Percentiles rank a stretch among this genome's conserved stretches.
Conservation (phyloP, 1,284 basidiomycete genomes). For the Schizophyllum amplum region DNA sequence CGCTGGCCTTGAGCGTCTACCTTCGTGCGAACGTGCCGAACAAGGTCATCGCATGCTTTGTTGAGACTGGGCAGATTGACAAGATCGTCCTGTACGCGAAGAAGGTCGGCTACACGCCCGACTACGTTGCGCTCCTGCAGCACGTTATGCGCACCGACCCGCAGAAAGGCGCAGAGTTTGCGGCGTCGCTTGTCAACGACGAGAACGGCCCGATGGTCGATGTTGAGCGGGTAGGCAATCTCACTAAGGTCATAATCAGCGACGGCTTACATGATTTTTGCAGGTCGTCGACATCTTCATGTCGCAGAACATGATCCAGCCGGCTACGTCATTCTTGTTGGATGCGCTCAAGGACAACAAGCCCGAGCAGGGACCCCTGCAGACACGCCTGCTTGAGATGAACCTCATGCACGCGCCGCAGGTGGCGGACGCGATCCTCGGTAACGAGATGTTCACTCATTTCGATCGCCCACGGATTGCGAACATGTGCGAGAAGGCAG, state of each 20-base stretch:
- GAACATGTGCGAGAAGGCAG: constrained; percentile 98
- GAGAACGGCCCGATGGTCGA: constrained; percentile 92
- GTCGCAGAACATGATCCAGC: constrained; percentile 99
- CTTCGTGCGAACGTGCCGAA: constrained; percentile 97
- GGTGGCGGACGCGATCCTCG: constrained; percentile 97
- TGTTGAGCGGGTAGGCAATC: constrained; percentile 69
- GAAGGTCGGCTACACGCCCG: constrained; percentile 93
- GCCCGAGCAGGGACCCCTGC: constrained; percentile 93
- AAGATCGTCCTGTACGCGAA: constrained; percentile 98
- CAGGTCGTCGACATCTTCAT: constrained; percentile 98
- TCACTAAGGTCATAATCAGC: background rate
- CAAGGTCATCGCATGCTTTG: constrained; percentile 99
- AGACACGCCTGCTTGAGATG: constrained; percentile 97
- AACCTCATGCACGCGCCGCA: constrained; percentile 97
- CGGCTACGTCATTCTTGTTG: constrained; percentile 95
- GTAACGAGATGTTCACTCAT: constrained; percentile 98
- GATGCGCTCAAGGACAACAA: constrained; percentile 99
- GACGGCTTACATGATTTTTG: background rate
- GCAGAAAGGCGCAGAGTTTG: constrained; percentile 98
- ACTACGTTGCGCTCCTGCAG: constrained; percentile 93
- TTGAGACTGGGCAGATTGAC: constrained; percentile 97
- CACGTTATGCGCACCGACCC: constrained; percentile 96
- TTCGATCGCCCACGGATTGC: constrained; percentile 97
- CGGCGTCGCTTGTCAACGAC: constrained; percentile 91
- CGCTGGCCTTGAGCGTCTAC: constrained; percentile 97